phyloP scores from a whole-genome alignment of 768 basidiomycete genomes.

The Flagelloscypha sp. region DNA sequence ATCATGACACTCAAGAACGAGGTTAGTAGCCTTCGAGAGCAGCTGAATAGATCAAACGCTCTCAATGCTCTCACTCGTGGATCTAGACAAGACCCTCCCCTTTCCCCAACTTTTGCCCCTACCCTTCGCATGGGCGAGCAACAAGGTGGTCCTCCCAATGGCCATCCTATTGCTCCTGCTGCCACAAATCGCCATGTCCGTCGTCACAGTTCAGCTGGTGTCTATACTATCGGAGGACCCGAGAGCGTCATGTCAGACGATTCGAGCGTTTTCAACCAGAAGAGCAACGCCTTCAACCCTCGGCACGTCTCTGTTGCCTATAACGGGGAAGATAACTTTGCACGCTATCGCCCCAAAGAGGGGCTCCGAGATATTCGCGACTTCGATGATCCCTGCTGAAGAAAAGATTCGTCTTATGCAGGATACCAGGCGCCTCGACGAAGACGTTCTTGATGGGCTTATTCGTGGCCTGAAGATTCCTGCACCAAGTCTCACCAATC shows the following conservation, averaged over 20 bases:
- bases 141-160: conserved; percentile 35
- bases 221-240: conserved; percentile 49
- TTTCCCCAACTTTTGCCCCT: conserved; percentile 83
- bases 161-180: conserved; percentile 28
- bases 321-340: conserved; percentile 69
- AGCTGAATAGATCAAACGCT: conserved; percentile 92
- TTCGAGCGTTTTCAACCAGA: conserved; percentile 68
- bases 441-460: conserved; percentile 86
- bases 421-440: conserved; percentile 82
- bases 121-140: conserved; percentile 51
- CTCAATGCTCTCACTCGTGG: conserved; percentile 79
- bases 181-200: conserved; percentile 58
- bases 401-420: conserved; percentile 94
- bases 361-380: conserved; percentile 65
- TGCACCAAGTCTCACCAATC: conserved; percentile 79
- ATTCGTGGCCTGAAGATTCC: conserved; percentile 91
- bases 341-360: conserved; percentile 52
- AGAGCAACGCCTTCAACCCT: conserved; percentile 59
- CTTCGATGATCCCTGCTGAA: conserved; percentile 84
- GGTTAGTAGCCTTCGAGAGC: conserved; percentile 86
- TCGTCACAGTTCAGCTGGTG: conserved; percentile 81
- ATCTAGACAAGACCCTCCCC: conserved; percentile 57
- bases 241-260: conserved; percentile 71
- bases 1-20: conserved; percentile 88
- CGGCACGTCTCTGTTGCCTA: conserved; percentile 86